Percentiles rank a stretch among this genome's conserved stretches.
Evolutionary conservation across 2,329 filamentous ascomycete species (phyloP).

Genomic region (Rosellinia necatrix): DNA sequence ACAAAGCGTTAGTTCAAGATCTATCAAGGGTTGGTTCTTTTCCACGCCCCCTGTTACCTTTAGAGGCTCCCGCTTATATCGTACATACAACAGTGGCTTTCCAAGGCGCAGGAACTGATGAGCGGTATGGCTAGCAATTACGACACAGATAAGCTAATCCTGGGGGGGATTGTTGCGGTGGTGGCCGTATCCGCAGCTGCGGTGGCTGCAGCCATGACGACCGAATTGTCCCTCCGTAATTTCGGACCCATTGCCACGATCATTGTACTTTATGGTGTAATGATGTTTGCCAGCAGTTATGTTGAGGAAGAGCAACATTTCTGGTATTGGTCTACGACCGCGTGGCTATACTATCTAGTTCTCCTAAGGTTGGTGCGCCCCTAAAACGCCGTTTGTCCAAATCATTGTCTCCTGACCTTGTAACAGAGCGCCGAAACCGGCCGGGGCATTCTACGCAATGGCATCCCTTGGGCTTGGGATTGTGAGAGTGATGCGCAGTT

Average conservation of each 20-base stretch:
- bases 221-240: constrained; percentile 33
- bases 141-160: constrained; percentile 65
- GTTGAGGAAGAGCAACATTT: constrained; percentile 98
- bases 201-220: constrained; percentile 39
- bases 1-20: constrained; percentile 45
- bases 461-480: constrained; percentile 58
- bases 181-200: constrained; percentile 37
- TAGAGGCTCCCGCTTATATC: neutral
- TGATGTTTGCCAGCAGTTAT: constrained; percentile 99
- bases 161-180: constrained; percentile 48
- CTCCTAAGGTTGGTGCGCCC: constrained; percentile 48
- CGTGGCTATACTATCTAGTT: constrained; percentile 66
- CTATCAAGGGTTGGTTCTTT: constrained; percentile 47
- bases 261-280: constrained; percentile 70
- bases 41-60: neutral
- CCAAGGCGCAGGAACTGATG: constrained; percentile 75
- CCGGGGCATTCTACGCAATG: constrained; percentile 36
- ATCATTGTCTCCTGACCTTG: constrained; percentile 6
- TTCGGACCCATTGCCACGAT: constrained; percentile 54
- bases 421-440: constrained; percentile 32
- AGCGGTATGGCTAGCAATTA: constrained; percentile 94
- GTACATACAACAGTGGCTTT: constrained; percentile 60
- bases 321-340: constrained; percentile 88
- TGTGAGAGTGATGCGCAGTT: constrained; percentile 72
- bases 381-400: neutral